Evolutionary conservation across 2,329 filamentous ascomycete genomes (phyloP), one percentile per base, ranked within the genome.

Genomic region (Fusarium citri): DNA sequence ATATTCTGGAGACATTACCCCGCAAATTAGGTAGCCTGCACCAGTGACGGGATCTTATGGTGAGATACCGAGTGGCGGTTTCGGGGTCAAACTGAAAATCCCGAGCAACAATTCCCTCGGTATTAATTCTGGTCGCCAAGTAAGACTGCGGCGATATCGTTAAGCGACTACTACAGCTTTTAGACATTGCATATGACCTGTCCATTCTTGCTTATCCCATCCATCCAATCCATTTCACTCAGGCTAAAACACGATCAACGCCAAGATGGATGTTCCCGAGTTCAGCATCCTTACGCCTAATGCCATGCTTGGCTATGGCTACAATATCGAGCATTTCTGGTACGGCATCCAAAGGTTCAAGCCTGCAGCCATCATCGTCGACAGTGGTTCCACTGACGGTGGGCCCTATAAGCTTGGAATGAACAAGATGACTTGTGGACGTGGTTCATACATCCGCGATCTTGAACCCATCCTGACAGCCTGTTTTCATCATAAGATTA

Each of bases 381-480:
- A 77, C 31, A 74, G 74, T 18, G 76, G 76, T 2, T 77, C 76
- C 2, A 77, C 76, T 2, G 76, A 77, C 48, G 74, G 76, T 2
- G 76, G 76, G 2, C 46, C 80, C 0, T 75, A 77, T 23, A 81
- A 81, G 56, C 75, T 82, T 3, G 82, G 79, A 3, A 70, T 81
- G 34, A 77, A 77, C 0, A 71, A 64, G 11, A 83, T 80, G 76
- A 83, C 80, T 0, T 78, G 74, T 16, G 78, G 78, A 0, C 76
- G 79, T 0, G 64, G 53, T 3, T 64, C 66, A 0, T 85, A 85
- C 54, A 55, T 76, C 6, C 76, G 81, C 5, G 83, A 85, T 55
- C 73, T 85, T 2, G 68, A 69, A 55, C 41, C 76, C 42, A 47
- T 74, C 76, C 18, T 74, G 73, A 25, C 64, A 48, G 72, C 76